Evolutionary conservation across 352 stramenopile genomes (phyloP).

Genomic region (Nothophytophthora sp.): DNA sequence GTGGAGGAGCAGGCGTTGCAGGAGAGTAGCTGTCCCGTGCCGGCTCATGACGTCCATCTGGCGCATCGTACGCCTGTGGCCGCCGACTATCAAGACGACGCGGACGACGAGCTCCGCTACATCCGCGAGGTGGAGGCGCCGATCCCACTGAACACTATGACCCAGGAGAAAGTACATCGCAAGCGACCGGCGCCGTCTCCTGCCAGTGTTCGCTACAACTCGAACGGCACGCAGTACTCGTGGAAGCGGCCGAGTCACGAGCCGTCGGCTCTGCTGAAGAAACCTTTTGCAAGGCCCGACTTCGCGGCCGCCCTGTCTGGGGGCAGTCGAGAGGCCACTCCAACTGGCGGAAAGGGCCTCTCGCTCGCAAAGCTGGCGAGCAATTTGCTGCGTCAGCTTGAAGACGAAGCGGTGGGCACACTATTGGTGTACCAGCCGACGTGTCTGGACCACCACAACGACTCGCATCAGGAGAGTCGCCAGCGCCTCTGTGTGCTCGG

Average conservation of each 20-base stretch:
- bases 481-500: slow-evolving; percentile 54
- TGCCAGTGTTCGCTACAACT: slow-evolving; percentile 18
- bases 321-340: slow-evolving; percentile 10
- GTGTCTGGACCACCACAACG: slow-evolving; percentile 76
- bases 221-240: slow-evolving; percentile 26
- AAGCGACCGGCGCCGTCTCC: slow-evolving; percentile 45
- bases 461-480: slow-evolving; percentile 69
- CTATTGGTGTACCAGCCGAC: slow-evolving; percentile 70
- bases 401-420: slow-evolving; percentile 35
- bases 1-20: slow-evolving; percentile 1
- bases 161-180: slow-evolving; percentile 41
- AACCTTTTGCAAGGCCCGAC: slow-evolving; percentile 4
- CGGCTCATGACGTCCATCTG: slow-evolving; percentile 16
- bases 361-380: slow-evolving; percentile 25
- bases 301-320: background rate
- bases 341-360: slow-evolving; percentile 19
- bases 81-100: slow-evolving; percentile 23
- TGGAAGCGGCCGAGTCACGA: slow-evolving; percentile 37
- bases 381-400: slow-evolving; percentile 24
- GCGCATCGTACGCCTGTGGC: slow-evolving; percentile 8
- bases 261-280: slow-evolving; percentile 7
- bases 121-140: slow-evolving; percentile 21
- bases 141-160: slow-evolving; percentile 50
- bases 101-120: slow-evolving; percentile 23
- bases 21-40: background rate